phyloP scores from a whole-genome alignment of 306 rosid species.

The Mimosa pudica region DNA sequence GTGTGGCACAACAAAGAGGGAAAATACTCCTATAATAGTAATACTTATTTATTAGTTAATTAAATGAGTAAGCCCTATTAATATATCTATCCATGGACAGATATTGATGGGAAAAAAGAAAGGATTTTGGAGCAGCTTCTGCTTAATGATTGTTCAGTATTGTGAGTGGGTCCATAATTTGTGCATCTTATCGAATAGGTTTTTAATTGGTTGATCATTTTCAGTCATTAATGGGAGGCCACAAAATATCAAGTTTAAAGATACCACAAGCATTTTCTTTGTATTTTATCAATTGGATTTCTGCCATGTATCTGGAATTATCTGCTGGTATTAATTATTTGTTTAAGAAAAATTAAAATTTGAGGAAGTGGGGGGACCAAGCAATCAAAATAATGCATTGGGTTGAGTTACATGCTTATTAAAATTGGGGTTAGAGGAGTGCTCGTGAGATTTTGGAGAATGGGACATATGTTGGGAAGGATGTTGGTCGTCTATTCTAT shows the following conservation, averaged over 20 bases:
- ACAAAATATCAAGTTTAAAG: constrained; percentile 25
- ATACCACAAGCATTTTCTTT: constrained; percentile 12
- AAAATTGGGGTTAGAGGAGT: constrained; percentile 49
- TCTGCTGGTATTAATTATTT: neutral
- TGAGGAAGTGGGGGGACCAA: constrained; percentile 49
- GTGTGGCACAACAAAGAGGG: neutral
- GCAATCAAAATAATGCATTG: constrained; percentile 54
- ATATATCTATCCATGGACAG: constrained; percentile 47
- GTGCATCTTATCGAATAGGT: constrained; percentile 53
- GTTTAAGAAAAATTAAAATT: neutral
- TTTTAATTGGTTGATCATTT: constrained; percentile 38
- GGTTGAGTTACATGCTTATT: constrained; percentile 46
- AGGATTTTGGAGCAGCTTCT: constrained; percentile 16
- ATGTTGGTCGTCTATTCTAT: constrained; percentile 63
- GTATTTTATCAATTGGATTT: neutral
- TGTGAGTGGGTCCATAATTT: constrained; percentile 48
- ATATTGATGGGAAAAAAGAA: constrained; percentile 29
- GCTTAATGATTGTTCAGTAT: constrained; percentile 27
- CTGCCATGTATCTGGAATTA: neutral
- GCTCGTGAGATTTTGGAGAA: constrained; percentile 93
- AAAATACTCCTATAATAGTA: too few relatives aligned
- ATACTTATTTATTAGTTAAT: constrained; percentile 5
- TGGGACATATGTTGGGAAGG: constrained; percentile 66
- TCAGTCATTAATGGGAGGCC: constrained; percentile 33
- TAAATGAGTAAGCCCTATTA: constrained; percentile 30